phyloP scores from a whole-genome alignment of 2,329 filamentous ascomycete genomes.

The Aspergillus neoniger region DNA sequence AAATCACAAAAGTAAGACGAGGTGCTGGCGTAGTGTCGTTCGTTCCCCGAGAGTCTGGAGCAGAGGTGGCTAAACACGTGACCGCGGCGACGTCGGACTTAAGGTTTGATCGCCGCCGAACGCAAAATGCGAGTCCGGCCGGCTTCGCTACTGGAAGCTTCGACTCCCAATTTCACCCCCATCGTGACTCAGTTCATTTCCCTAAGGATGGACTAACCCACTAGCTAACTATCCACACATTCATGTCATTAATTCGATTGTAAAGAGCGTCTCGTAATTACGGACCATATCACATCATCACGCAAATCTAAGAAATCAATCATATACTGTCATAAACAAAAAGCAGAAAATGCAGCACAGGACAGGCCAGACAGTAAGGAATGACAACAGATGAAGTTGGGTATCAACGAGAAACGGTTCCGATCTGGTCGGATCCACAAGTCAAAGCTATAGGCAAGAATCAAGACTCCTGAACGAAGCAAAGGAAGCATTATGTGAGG shows the following conservation, averaged over 20 bases:
- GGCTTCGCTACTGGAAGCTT: conserved; percentile 3
- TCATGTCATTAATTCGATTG: not conserved
- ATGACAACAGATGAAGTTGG: not conserved
- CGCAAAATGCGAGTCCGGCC: not conserved
- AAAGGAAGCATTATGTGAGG: not conserved
- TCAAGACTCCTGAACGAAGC: not conserved
- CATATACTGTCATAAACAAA: not conserved
- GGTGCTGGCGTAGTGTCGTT: conserved; percentile 5
- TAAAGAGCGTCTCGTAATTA: not conserved
- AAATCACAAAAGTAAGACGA: not conserved
- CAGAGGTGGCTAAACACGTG: conserved; percentile 11
- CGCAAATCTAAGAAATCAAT: not conserved
- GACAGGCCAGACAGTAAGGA: not conserved
- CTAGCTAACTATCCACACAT: not conserved
- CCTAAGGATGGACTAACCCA: not conserved
- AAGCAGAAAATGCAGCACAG: not conserved
- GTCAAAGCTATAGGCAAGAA: not conserved
- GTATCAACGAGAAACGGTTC: not conserved
- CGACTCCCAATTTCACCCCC: not conserved
- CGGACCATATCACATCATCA: not conserved
- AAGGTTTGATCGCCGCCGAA: conserved; percentile 10
- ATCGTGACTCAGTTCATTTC: not conserved
- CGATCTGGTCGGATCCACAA: not conserved
- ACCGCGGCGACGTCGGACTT: conserved; percentile 5
- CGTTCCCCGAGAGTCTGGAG: conserved; percentile 5